phyloP scores from a whole-genome alignment of 1,139 yeast species.

The Sugiyamaella pinicola region DNA sequence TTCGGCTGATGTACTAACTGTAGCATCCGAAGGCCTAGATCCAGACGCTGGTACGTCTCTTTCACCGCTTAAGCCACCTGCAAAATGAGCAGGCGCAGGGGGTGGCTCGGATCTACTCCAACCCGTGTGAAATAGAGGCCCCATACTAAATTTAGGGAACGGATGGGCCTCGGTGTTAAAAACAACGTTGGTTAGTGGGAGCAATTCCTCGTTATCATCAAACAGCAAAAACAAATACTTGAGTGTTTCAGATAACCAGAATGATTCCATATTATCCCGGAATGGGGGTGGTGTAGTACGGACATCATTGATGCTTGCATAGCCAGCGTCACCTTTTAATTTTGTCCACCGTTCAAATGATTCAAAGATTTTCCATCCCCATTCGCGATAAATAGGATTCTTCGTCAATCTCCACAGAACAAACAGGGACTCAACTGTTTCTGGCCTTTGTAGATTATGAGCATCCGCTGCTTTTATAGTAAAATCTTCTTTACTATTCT shows the following conservation, averaged over 20 bases:
- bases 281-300: constrained; percentile 50
- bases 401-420: constrained; percentile 78
- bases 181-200: constrained; percentile 67
- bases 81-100: background rate
- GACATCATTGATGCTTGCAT: constrained; percentile 70
- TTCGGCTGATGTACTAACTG: background rate
- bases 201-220: constrained; percentile 55
- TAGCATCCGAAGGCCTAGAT: background rate
- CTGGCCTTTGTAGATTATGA: constrained; percentile 91
- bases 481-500: constrained; percentile 55
- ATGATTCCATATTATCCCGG: constrained; percentile 83
- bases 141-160: constrained; percentile 68
- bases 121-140: constrained; percentile 61
- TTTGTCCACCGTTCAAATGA: constrained; percentile 65
- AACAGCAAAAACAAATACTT: constrained; percentile 84
- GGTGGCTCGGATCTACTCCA: constrained; percentile 46
- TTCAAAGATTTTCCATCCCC: constrained; percentile 88
- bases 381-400: constrained; percentile 77
- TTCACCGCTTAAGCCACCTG: background rate
- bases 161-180: constrained; percentile 96
- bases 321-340: constrained; percentile 60
- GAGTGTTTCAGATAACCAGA: constrained; percentile 93
- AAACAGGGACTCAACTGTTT: constrained; percentile 88
- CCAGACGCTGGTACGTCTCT: background rate
- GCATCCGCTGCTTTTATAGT: constrained; percentile 68